Evolutionary conservation across 306 rosid genomes (phyloP).

Genomic region (Quercus dentata): DNA sequence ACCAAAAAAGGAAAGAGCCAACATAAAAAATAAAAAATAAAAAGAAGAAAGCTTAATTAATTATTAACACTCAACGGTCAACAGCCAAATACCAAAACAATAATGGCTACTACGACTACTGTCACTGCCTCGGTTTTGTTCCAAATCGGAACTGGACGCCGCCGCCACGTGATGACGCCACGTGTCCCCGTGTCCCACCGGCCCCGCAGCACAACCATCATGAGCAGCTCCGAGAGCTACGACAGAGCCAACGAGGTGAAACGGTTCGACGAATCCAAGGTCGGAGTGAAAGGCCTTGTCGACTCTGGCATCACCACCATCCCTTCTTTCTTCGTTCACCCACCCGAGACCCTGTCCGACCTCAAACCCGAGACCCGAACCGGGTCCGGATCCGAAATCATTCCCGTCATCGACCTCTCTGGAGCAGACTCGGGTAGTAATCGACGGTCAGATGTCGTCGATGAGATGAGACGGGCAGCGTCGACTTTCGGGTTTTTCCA

Average conservation of each 20-base stretch:
- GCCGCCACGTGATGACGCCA: not conserved
- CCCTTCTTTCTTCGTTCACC: conserved; percentile 54
- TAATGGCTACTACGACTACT: not conserved
- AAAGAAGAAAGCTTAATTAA: not conserved
- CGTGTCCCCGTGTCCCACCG: not conserved
- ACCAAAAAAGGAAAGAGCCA: not conserved
- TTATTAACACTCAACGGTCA: not conserved
- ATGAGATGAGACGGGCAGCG: conserved; percentile 38
- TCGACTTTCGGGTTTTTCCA: conserved; percentile 59
- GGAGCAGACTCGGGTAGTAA: conserved; percentile 16
- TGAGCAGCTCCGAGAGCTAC: conserved; percentile 3
- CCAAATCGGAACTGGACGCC: not conserved
- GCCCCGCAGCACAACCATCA: not conserved
- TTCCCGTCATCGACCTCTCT: conserved; percentile 53
- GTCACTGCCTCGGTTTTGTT: not conserved
- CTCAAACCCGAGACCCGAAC: not conserved
- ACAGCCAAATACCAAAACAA: not conserved
- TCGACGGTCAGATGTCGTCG: conserved; percentile 15
- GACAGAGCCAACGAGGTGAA: conserved; percentile 50
- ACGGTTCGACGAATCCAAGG: conserved; percentile 50
- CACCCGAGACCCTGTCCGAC: conserved; percentile 43
- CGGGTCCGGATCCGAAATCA: conserved; percentile 1
- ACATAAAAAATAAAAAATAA: too few relatives aligned
- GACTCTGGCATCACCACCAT: conserved; percentile 55
- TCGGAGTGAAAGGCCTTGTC: conserved; percentile 67